phyloP scores from a whole-genome alignment of 345 rosid species.

The Gossypium longicalyx region DNA sequence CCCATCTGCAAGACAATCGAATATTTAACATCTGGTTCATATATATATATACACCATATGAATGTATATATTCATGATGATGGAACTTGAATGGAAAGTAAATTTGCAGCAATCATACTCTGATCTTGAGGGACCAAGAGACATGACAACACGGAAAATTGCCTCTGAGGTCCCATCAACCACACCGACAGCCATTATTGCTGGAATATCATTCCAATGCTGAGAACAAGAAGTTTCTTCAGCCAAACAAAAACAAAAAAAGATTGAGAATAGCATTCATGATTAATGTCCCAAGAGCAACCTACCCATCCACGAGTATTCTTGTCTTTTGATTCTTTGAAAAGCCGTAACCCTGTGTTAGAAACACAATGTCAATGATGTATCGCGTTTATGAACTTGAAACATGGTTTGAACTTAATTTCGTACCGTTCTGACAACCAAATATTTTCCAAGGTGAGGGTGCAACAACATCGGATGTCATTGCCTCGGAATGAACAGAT shows the following conservation, averaged over 20 bases:
- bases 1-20: constrained; percentile 63
- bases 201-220: background rate
- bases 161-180: constrained; percentile 3
- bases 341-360: constrained; percentile 2
- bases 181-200: background rate
- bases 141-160: background rate
- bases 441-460: constrained; percentile 5
- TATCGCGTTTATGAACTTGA: background rate
- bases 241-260: background rate
- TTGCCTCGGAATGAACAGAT: background rate
- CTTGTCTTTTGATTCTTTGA: background rate
- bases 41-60: background rate
- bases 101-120: background rate
- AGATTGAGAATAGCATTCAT: background rate
- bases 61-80: background rate
- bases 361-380: background rate
- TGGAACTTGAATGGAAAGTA: background rate
- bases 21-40: constrained; percentile 6
- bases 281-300: background rate
- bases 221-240: background rate
- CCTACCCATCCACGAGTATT: background rate
- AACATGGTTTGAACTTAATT: background rate
- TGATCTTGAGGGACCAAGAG: background rate
- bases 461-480: background rate
- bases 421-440: background rate